Conservation (phyloP, 2,329 filamentous ascomycete genomes). For the Cytospora piceicola region DNA sequence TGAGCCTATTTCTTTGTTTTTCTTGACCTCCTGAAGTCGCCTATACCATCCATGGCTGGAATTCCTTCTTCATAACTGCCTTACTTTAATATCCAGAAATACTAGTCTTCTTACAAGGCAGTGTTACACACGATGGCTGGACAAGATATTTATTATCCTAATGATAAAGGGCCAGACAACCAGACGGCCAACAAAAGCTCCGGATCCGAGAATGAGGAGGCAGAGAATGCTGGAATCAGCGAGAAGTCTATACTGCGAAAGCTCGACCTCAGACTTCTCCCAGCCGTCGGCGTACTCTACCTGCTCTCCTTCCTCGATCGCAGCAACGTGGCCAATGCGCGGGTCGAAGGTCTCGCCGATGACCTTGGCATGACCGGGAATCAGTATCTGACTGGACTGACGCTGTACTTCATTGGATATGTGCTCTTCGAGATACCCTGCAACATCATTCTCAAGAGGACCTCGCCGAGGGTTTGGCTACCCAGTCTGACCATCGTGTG, state of each 20-base stretch:
- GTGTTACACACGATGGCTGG: conserved; percentile 13
- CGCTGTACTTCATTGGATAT: conserved; percentile 67
- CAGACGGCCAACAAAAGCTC: conserved; percentile 14
- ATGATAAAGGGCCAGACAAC: conserved; percentile 16
- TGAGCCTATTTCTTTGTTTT: background rate
- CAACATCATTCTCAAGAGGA: conserved; percentile 65
- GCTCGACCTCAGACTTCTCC: conserved; percentile 55
- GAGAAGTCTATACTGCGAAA: conserved; percentile 64
- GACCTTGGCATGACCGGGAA: conserved; percentile 61
- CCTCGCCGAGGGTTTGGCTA: conserved; percentile 60
- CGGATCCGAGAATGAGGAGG: conserved; percentile 23
- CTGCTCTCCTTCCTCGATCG: conserved; percentile 61
- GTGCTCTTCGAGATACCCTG: conserved; percentile 64
- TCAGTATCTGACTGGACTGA: conserved; percentile 67
- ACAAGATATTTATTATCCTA: conserved; percentile 9
- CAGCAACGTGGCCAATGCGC: conserved; percentile 64
- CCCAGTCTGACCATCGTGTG: conserved; percentile 60
- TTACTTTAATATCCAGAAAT: background rate
- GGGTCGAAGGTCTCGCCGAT: conserved; percentile 56
- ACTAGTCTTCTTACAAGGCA: too few relatives aligned
- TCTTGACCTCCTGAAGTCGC: background rate
- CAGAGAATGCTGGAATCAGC: conserved; percentile 43
- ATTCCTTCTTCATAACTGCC: background rate
- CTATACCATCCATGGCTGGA: background rate
- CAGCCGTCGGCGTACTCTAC: conserved; percentile 59